Conservation (phyloP, 78 protist species). For the Polysphondylium violaceum region DNA sequence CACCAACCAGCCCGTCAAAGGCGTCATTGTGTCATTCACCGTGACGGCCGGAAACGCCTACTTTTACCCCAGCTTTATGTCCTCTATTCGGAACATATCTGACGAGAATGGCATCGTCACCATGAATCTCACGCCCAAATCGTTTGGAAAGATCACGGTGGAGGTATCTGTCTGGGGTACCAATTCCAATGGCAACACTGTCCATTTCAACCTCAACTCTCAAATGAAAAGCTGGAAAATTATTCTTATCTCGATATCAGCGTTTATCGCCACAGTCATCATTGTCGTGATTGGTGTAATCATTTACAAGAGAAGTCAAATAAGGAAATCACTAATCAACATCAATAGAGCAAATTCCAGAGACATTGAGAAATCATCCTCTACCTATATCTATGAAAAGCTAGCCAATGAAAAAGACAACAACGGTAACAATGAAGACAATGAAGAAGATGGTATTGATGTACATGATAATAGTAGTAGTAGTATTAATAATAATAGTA, state of each 20-base stretch:
- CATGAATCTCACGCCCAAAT: not conserved
- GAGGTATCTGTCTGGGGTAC: constrained; percentile 2
- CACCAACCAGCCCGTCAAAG: not conserved
- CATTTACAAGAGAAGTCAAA: not conserved
- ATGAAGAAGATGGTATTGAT: constrained; percentile 1
- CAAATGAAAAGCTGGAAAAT: constrained; percentile 37
- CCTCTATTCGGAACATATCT: constrained; percentile 15
- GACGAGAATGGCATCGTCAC: not conserved
- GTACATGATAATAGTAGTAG: not conserved
- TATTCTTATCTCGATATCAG: not conserved
- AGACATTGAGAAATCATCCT: not conserved
- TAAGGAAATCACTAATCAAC: too few relatives aligned
- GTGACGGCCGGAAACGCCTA: constrained; percentile 1
- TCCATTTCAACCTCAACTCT: not conserved
- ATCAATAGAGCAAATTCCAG: too few relatives aligned
- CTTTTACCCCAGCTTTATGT: constrained; percentile 3
- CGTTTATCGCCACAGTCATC: not conserved
- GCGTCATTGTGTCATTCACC: constrained; percentile 7
- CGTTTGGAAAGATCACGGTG: constrained; percentile 1
- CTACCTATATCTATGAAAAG: not conserved
- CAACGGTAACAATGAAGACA: not conserved
- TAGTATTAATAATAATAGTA: not conserved
- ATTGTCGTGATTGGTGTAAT: not conserved
- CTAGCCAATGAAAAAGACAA: not conserved
- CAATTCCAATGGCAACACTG: not conserved